A percentile compares a stretch with the other conserved stretches of the same genome.
Evolutionary conservation across 495 filamentous ascomycete genomes (phyloP).

Genomic region (Penicillium pulvis): DNA sequence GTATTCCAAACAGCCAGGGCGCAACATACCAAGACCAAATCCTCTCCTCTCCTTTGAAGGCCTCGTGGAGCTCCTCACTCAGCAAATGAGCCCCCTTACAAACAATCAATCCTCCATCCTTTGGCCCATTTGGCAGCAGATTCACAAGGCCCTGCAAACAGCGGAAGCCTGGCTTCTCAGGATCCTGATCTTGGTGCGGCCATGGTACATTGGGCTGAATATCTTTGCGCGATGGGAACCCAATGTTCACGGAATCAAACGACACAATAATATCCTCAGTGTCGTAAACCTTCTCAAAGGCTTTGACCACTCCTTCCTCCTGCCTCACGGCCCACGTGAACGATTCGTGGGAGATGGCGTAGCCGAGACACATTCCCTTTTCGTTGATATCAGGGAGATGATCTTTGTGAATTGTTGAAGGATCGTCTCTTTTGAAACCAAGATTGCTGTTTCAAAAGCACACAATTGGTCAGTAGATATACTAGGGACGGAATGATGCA

Average conservation of each 20-base stretch:
- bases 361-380: constrained; percentile 37
- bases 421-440: constrained; percentile 38
- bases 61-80: constrained; percentile 31
- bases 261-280: constrained; percentile 40
- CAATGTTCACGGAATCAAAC: constrained; percentile 39
- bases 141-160: constrained; percentile 46
- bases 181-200: constrained; percentile 46
- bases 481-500: neutral
- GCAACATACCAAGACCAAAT: constrained; percentile 31
- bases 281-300: constrained; percentile 36
- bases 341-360: constrained; percentile 38
- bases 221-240: constrained; percentile 31
- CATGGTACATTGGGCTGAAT: constrained; percentile 34
- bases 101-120: constrained; percentile 38
- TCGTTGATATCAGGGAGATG: constrained; percentile 39
- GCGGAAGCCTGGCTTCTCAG: constrained; percentile 36
- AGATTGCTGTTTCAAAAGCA: constrained; percentile 22
- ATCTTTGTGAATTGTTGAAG: constrained; percentile 28
- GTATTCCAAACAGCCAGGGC: too few relatives aligned
- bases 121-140: constrained; percentile 35
- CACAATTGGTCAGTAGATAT: neutral
- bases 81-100: constrained; percentile 31
- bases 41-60: constrained; percentile 25
- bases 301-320: constrained; percentile 35
- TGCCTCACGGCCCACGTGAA: constrained; percentile 37